These are phyloP conservation scores for Huiozyma naganishii DNA, from an alignment of 805 yeast genomes.

Conservation along the genomic window DNA sequence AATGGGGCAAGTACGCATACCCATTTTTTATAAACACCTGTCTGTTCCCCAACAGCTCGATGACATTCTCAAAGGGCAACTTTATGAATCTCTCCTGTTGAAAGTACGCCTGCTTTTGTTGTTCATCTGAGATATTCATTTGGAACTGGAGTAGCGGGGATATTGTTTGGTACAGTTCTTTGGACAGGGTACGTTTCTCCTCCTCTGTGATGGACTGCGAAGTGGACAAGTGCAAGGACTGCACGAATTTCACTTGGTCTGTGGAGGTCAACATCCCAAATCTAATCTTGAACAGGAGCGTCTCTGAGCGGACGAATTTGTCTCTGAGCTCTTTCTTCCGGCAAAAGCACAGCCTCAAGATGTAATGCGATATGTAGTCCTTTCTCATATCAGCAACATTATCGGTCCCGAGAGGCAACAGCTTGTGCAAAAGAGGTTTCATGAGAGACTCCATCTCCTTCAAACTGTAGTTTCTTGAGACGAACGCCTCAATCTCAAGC, in stretches of 20 bases:
- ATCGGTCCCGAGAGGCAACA: constrained; percentile 44
- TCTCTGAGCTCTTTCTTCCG: constrained; percentile 73
- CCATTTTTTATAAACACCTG: constrained; percentile 60
- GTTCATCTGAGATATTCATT: constrained; percentile 36
- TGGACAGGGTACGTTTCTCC: constrained; percentile 44
- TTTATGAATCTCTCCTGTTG: constrained; percentile 62
- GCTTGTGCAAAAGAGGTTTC: constrained; percentile 52
- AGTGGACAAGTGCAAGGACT: constrained; percentile 58
- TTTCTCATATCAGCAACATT: constrained; percentile 57
- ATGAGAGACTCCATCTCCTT: constrained; percentile 57
- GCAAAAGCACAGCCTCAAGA: constrained; percentile 81
- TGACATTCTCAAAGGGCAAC: constrained; percentile 78
- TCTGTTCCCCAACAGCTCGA: constrained; percentile 65
- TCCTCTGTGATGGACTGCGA: constrained; percentile 44
- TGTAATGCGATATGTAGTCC: constrained; percentile 88
- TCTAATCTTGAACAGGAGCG: constrained; percentile 61
- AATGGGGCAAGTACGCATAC: constrained; percentile 73
- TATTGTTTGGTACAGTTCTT: constrained; percentile 46
- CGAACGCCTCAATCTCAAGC: constrained; percentile 71
- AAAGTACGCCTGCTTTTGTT: constrained; percentile 34
- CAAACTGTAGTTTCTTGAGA: constrained; percentile 49
- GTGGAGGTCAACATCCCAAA: constrained; percentile 48
- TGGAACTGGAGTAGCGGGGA: constrained; percentile 29
- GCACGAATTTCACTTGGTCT: constrained; percentile 67
- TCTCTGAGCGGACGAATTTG: constrained; percentile 70